Percentiles rank a stretch among this genome's conserved stretches.
Evolutionary conservation across 2,329 filamentous ascomycete species (phyloP).

Genomic region (Colletotrichum lupini): DNA sequence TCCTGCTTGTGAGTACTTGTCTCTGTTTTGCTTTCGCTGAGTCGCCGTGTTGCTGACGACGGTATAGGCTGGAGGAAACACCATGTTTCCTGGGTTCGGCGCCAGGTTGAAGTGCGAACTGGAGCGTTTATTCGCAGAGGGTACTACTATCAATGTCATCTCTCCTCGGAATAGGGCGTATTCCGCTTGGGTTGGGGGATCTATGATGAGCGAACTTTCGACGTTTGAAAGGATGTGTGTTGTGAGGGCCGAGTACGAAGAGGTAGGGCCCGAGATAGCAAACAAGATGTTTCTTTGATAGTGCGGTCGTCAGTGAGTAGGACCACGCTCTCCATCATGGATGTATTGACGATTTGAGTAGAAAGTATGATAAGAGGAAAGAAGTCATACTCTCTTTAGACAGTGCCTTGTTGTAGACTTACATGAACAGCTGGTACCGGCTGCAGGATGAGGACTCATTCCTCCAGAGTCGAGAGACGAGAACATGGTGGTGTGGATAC

Average conservation of each 20-base stretch:
- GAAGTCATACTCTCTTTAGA: too few relatives aligned
- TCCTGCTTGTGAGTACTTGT: neutral
- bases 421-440: too few relatives aligned
- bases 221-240: conserved; percentile 5
- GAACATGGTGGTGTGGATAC: neutral
- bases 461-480: neutral
- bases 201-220: conserved; percentile 10
- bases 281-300: neutral
- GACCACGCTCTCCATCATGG: too few relatives aligned
- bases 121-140: neutral
- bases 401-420: too few relatives aligned
- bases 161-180: neutral
- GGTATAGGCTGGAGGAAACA: conserved; percentile 2
- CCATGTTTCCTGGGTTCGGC: neutral
- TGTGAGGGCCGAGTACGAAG: conserved; percentile 8
- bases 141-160: neutral
- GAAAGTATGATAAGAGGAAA: too few relatives aligned
- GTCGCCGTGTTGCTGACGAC: neutral
- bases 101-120: neutral
- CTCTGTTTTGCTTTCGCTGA: neutral
- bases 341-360: too few relatives aligned
- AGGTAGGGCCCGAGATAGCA: neutral
- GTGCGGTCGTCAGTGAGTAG: too few relatives aligned
- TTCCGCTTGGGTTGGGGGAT: conserved; percentile 9
- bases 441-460: too few relatives aligned